Conservation (phyloP, 805 yeast species). For the Barnettozyma californica region DNA sequence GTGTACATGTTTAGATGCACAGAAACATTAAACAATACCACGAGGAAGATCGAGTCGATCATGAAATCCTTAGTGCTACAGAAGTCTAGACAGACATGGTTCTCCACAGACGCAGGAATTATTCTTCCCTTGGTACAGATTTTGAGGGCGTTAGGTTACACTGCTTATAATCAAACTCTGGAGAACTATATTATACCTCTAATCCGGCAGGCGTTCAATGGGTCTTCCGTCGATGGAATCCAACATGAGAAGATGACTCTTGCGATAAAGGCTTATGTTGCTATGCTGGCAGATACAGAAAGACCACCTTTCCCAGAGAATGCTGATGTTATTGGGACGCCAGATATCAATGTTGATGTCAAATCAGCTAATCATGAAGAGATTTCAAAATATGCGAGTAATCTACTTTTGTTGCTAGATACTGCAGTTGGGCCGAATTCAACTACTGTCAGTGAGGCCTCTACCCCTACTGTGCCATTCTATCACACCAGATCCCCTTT, state of each 20-base stretch:
- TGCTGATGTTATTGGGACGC: slow-evolving; percentile 28
- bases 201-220: slow-evolving; percentile 55
- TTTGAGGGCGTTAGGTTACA: slow-evolving; percentile 71
- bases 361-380: slow-evolving; percentile 56
- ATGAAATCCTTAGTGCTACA: slow-evolving; percentile 51
- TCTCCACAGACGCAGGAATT: slow-evolving; percentile 54
- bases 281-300: slow-evolving; percentile 62
- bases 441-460: slow-evolving; percentile 20
- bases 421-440: slow-evolving; percentile 42
- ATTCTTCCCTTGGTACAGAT: slow-evolving; percentile 66
- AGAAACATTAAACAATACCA: slow-evolving; percentile 83
- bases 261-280: slow-evolving; percentile 64
- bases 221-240: slow-evolving; percentile 51
- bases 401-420: slow-evolving; percentile 56
- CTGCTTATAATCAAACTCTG: slow-evolving; percentile 71
- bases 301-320: slow-evolving; percentile 72
- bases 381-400: slow-evolving; percentile 52
- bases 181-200: slow-evolving; percentile 75
- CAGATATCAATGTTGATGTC: slow-evolving; percentile 27
- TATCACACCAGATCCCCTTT: slow-evolving; percentile 31
- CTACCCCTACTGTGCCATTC: slow-evolving; percentile 32
- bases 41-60: slow-evolving; percentile 66
- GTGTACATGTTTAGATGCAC: slow-evolving; percentile 81
- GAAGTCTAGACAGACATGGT: slow-evolving; percentile 71
- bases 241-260: slow-evolving; percentile 68